Evolutionary conservation across 768 basidiomycete genomes (phyloP).

Genomic region (Naganishia vaughanmartiniae): DNA sequence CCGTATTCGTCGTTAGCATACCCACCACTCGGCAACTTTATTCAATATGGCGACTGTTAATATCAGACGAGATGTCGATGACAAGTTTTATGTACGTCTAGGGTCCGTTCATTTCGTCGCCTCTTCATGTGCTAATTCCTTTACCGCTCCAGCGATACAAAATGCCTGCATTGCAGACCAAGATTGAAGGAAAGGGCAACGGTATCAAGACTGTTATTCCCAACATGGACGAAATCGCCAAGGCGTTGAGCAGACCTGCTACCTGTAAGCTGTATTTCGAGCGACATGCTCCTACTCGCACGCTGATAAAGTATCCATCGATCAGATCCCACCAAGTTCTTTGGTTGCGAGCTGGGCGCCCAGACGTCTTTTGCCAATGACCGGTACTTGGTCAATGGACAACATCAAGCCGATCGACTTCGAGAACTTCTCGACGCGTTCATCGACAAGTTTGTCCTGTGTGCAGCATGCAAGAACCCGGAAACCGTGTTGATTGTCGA

Average conservation of each 20-base stretch:
- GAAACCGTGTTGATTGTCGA: slow-evolving; percentile 93
- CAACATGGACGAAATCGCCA: slow-evolving; percentile 97
- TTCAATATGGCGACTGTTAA: slow-evolving; percentile 52
- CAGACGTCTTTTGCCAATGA: slow-evolving; percentile 96
- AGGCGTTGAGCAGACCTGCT: slow-evolving; percentile 89
- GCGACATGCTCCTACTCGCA: background rate
- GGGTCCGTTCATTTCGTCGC: background rate
- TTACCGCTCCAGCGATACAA: slow-evolving; percentile 54
- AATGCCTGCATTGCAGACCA: slow-evolving; percentile 91
- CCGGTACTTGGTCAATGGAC: slow-evolving; percentile 97
- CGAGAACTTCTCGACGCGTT: slow-evolving; percentile 93
- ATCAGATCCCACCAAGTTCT: slow-evolving; percentile 93
- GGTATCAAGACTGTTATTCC: slow-evolving; percentile 94
- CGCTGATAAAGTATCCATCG: background rate
- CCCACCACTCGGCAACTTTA: background rate
- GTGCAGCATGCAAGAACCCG: slow-evolving; percentile 96
- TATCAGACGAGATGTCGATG: slow-evolving; percentile 52
- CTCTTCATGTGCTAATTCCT: background rate
- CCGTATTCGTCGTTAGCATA: slow-evolving; percentile 7
- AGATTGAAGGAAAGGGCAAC: slow-evolving; percentile 98
- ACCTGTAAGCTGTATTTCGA: slow-evolving; percentile 56
- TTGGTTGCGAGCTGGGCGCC: slow-evolving; percentile 96
- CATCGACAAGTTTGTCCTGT: slow-evolving; percentile 98
- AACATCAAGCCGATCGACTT: slow-evolving; percentile 83
- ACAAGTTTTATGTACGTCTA: slow-evolving; percentile 51